Evolutionary conservation across 768 basidiomycete genomes (phyloP).

Genomic region (Coprinellus aureogranulatus): DNA sequence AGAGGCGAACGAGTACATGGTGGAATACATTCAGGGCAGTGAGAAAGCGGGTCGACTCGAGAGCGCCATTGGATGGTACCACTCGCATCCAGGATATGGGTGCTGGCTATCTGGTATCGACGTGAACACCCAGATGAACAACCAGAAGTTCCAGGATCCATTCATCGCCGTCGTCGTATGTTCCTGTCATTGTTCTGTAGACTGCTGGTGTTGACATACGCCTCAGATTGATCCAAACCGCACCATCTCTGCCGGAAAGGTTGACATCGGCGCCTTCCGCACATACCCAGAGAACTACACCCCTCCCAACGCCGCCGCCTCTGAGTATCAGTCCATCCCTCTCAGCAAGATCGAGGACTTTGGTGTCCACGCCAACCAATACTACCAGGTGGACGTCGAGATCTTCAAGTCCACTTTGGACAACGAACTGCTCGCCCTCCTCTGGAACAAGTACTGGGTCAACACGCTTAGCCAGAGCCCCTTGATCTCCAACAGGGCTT

Average conservation of each 20-base stretch:
- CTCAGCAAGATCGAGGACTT: slow-evolving; percentile 98
- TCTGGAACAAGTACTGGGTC: slow-evolving; percentile 99
- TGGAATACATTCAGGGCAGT: slow-evolving; percentile 81
- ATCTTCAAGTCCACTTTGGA: slow-evolving; percentile 93
- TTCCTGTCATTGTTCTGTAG: slow-evolving; percentile 11
- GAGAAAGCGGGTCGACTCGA: slow-evolving; percentile 83
- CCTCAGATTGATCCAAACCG: slow-evolving; percentile 93
- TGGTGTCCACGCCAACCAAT: slow-evolving; percentile 95
- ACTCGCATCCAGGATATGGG: slow-evolving; percentile 98
- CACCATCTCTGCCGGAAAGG: slow-evolving; percentile 96
- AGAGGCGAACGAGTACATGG: slow-evolving; percentile 98
- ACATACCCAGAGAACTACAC: slow-evolving; percentile 96
- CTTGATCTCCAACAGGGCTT: slow-evolving; percentile 92
- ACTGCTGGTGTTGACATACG: not conserved
- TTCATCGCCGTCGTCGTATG: slow-evolving; percentile 95
- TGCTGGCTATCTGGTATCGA: slow-evolving; percentile 99
- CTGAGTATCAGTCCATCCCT: slow-evolving; percentile 95
- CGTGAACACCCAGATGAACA: slow-evolving; percentile 93
- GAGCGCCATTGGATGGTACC: slow-evolving; percentile 95
- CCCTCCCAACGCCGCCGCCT: slow-evolving; percentile 64
- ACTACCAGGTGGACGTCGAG: slow-evolving; percentile 91
- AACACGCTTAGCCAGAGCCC: slow-evolving; percentile 94
- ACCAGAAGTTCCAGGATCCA: slow-evolving; percentile 93
- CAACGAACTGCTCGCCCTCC: slow-evolving; percentile 77
- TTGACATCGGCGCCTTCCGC: slow-evolving; percentile 98